These are phyloP conservation scores for Starmerella geochares DNA, from an alignment of 805 yeast genomes.

Conservation along the genomic window DNA sequence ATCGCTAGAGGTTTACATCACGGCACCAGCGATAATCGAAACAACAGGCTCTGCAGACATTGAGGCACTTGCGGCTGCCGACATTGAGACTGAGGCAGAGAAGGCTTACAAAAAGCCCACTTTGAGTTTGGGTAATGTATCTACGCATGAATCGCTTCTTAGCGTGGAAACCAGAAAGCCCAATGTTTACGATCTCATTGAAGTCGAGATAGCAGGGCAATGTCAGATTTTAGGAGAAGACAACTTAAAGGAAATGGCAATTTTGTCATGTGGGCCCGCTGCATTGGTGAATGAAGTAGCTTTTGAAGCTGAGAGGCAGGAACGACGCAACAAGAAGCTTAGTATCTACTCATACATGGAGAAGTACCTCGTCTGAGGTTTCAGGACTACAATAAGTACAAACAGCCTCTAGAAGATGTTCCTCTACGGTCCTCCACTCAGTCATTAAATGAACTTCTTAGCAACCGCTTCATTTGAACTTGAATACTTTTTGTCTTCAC, in stretches of 20 bases:
- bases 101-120: not conserved
- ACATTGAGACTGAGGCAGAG: not conserved
- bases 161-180: not conserved
- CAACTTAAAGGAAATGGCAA: not conserved
- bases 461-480: no score
- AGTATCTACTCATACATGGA: not conserved
- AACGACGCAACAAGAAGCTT: not conserved
- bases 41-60: not conserved
- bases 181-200: not conserved
- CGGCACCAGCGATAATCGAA: not conserved
- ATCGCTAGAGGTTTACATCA: not conserved
- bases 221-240: not conserved
- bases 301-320: constrained; percentile 5
- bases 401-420: no score
- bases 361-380: constrained; percentile 2
- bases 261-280: not conserved
- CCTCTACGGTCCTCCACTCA: no score
- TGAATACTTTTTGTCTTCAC: no score
- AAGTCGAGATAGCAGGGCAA: not conserved
- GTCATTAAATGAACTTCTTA: no score
- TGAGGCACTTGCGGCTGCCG: not conserved
- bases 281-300: not conserved
- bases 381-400: no score
- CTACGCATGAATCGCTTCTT: not conserved
- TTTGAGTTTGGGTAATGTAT: not conserved